Base-by-base conservation (phyloP, 176 grass and related monocot genomes). In the Eragrostis curvula region DNA sequence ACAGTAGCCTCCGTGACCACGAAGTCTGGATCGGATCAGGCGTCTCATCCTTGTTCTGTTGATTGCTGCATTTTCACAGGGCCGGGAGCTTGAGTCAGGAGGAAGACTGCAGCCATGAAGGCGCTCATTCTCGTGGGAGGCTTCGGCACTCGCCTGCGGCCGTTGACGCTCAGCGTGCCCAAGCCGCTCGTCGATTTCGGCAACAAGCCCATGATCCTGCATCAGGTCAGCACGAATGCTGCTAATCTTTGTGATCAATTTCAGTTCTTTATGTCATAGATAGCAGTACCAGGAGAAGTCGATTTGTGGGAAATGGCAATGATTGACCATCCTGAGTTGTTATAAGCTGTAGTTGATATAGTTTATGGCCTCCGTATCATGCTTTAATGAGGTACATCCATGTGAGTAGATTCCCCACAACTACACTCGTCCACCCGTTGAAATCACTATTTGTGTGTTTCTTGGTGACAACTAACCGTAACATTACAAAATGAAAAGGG, bases 151-250 rank as follows among this genome's bases (percentile, higher is more conserved):
- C 94, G 94, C 79, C 91, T 97, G 57, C 83, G 94, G 7, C 94
- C 94, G 40, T 79, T 97, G 55, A 97, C 94, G n/a, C 88, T 97
- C 67, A 97, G 94, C 72, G 86, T 97, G 80, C 94, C 94, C 41
- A 97, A 97, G 80, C 94, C 94, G 25, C 94, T 97, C n/a, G 94
- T 97, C 77, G 94, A 97, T 87, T 97, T 97, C 89, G 94, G 81
- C 72, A 97, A 97, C 82, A 97, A 97, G 55, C 91, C 94, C 73
- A 97, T 97, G 91, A 97, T 97, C 86, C 84, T 97, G 66, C 94
- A 97, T 57, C 94, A 97, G 94, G 94, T 97, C 46, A 85, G 76
- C 81, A 66, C 73, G 42, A 77, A 59, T 64, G 17, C 52, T 71
- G 28, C 3, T 7, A 7, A 79, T 69, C 6, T 15, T 17, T 23